A percentile compares a stretch with the other conserved stretches of the same genome.
Conservation (phyloP, 2,329 filamentous ascomycete species). For the Chaetothyriales sp. region DNA sequence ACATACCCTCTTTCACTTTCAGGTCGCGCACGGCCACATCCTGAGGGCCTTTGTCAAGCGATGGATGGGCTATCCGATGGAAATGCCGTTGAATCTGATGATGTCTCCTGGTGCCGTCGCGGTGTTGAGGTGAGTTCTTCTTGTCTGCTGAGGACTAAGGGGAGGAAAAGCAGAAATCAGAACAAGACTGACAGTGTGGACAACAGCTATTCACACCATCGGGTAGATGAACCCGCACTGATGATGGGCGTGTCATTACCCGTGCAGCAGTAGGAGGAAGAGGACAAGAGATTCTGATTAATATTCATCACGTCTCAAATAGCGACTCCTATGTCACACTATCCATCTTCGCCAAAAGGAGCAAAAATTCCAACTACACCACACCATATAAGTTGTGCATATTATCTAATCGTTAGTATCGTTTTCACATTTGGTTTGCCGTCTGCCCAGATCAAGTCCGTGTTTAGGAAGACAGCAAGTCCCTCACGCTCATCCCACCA, state of each 20-base stretch:
- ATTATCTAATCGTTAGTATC: neutral
- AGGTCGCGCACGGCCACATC: constrained; percentile 31
- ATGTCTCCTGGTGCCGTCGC: constrained; percentile 23
- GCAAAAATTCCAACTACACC: no score
- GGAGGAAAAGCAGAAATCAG: neutral
- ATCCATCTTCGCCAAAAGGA: no score
- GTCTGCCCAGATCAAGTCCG: neutral
- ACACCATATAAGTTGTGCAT: no score
- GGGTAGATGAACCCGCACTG: neutral
- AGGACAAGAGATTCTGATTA: neutral
- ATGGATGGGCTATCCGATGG: constrained; percentile 37
- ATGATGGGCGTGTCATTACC: neutral
- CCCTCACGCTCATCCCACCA: constrained; percentile 40
- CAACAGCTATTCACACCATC: neutral
- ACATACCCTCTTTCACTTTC: constrained; percentile 8
- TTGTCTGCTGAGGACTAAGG: neutral
- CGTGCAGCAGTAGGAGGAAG: neutral
- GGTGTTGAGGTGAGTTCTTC: neutral
- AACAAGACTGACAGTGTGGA: neutral
- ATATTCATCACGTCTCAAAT: no score
- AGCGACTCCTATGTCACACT: no score
- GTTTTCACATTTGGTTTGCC: neutral
- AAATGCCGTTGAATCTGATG: constrained; percentile 41
- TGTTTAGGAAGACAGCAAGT: constrained; percentile 36
- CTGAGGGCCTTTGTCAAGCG: constrained; percentile 33